Conservation (phyloP, 257 asterid species). For the Petunia secreta region DNA sequence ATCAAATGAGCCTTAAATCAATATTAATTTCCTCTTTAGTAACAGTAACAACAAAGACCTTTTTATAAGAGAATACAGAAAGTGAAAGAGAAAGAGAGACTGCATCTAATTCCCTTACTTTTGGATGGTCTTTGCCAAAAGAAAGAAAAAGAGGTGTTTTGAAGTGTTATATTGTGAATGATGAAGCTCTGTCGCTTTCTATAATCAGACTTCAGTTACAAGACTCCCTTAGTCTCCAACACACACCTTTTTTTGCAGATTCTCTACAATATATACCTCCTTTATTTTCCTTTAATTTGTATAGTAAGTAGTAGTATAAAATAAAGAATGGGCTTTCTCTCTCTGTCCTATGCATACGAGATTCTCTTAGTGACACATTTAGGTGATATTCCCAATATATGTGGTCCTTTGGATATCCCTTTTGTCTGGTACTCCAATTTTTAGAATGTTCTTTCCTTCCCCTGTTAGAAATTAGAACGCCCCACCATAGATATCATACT, state of each 20-base stretch:
- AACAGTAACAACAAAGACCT: neutral
- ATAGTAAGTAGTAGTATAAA: neutral
- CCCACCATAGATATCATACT: neutral
- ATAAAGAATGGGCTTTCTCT: neutral
- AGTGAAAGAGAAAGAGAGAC: constrained; percentile 31
- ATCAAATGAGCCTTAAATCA: neutral
- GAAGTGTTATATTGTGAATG: constrained; percentile 32
- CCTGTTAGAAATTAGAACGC: neutral
- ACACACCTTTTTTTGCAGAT: constrained; percentile 72
- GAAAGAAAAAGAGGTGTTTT: constrained; percentile 28
- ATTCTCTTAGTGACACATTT: constrained; percentile 67
- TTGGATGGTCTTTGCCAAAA: constrained; percentile 25
- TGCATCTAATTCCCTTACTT: constrained; percentile 62
- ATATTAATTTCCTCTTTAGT: neutral
- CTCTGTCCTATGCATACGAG: constrained; percentile 37
- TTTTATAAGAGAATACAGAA: constrained; percentile 7
- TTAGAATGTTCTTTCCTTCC: constrained; percentile 37
- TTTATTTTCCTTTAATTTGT: neutral
- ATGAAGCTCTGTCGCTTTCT: constrained; percentile 82
- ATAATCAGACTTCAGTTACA: constrained; percentile 67
- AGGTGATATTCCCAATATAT: constrained; percentile 48
- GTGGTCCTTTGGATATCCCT: constrained; percentile 74
- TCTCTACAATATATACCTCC: constrained; percentile 43
- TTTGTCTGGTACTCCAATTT: constrained; percentile 43
- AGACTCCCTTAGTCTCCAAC: constrained; percentile 62